These are phyloP conservation scores for Gossypium australe DNA, from an alignment of 345 rosid genomes.

Conservation along the genomic window DNA sequence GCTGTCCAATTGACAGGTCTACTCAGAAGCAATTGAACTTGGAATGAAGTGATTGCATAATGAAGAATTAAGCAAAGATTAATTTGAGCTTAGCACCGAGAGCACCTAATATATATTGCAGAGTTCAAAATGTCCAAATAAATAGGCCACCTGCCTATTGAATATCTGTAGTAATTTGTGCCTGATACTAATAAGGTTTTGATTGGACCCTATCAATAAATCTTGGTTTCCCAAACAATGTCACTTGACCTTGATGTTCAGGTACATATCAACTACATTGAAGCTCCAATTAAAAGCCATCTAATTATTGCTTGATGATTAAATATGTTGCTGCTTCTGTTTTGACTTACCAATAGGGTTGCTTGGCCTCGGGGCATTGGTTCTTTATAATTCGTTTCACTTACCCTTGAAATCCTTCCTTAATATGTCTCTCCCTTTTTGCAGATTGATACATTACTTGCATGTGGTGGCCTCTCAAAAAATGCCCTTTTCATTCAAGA, in stretches of 20 bases:
- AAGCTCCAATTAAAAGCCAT: neutral
- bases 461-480: slow-evolving; percentile 87
- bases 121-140: neutral
- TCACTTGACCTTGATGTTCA: neutral
- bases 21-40: neutral
- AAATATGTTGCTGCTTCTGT: neutral
- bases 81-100: neutral
- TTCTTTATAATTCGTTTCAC: neutral
- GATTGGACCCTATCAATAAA: neutral
- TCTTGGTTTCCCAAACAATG: neutral
- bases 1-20: too few relatives aligned
- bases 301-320: neutral
- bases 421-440: slow-evolving; percentile 15
- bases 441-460: slow-evolving; percentile 79
- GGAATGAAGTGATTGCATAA: slow-evolving; percentile 6
- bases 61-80: slow-evolving; percentile 1
- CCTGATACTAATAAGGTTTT: neutral
- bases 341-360: slow-evolving; percentile 3
- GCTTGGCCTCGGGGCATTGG: neutral
- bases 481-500: slow-evolving; percentile 72
- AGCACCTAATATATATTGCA: neutral
- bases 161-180: neutral
- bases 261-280: neutral
- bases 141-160: neutral
- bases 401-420: neutral